phyloP scores from a whole-genome alignment of 306 rosid species.

The Prunus mume region DNA sequence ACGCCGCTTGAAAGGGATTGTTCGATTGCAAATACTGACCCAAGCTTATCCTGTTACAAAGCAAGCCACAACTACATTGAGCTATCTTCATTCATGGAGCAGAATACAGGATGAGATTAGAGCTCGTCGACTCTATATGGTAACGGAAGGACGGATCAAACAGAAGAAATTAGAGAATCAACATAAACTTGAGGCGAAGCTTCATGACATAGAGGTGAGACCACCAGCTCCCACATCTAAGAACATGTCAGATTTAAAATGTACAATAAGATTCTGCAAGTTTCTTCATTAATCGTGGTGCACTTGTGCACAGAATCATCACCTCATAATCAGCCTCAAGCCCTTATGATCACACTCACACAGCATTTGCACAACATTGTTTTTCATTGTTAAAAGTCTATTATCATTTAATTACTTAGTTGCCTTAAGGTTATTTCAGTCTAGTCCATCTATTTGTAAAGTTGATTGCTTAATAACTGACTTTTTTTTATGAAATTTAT shows the following conservation, averaged over 20 bases:
- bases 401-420: too few species aligned
- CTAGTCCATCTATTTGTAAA: too few species aligned
- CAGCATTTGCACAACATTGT: too few species aligned
- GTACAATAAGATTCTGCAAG: neutral
- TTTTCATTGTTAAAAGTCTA: too few species aligned
- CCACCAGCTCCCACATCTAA: slow-evolving; percentile 17
- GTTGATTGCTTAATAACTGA: neutral
- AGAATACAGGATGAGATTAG: slow-evolving; percentile 66
- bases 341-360: neutral
- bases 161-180: slow-evolving; percentile 83
- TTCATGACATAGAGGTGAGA: slow-evolving; percentile 81
- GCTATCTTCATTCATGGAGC: slow-evolving; percentile 88
- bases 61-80: slow-evolving; percentile 72
- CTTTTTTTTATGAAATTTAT: neutral
- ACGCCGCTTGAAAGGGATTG: slow-evolving; percentile 61
- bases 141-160: slow-evolving; percentile 74
- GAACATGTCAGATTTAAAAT: slow-evolving; percentile 3
- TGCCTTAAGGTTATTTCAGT: too few species aligned
- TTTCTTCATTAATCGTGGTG: neutral
- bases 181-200: slow-evolving; percentile 88
- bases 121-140: slow-evolving; percentile 87
- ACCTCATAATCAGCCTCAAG: neutral
- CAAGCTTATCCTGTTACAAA: slow-evolving; percentile 53
- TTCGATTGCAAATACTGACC: slow-evolving; percentile 57
- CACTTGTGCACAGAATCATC: neutral